Evolutionary conservation across 768 basidiomycete genomes (phyloP).

Genomic region (Infundibulicybe gibba): DNA sequence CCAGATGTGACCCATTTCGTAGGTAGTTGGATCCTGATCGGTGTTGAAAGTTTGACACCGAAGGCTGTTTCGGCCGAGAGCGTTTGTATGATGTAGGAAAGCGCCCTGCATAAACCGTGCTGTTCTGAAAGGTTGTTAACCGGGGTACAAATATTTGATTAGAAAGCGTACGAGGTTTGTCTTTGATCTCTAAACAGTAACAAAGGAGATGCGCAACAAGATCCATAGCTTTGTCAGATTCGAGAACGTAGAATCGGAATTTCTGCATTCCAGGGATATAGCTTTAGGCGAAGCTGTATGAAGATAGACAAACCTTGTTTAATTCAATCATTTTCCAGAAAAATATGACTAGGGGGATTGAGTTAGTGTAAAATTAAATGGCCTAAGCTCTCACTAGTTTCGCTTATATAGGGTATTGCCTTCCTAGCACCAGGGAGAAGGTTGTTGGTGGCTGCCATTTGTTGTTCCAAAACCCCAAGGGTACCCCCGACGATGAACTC

Average conservation of each 20-base stretch:
- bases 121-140: slow-evolving; percentile 52
- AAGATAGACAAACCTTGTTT: slow-evolving; percentile 65
- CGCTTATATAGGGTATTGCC: slow-evolving; percentile 77
- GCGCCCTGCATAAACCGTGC: slow-evolving; percentile 83
- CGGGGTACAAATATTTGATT: not conserved
- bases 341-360: slow-evolving; percentile 53
- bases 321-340: slow-evolving; percentile 92
- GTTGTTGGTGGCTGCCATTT: slow-evolving; percentile 69
- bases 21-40: slow-evolving; percentile 64
- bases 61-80: slow-evolving; percentile 84
- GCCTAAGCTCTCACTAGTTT: slow-evolving; percentile 58
- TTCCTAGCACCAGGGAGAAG: slow-evolving; percentile 84
- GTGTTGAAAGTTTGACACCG: slow-evolving; percentile 61
- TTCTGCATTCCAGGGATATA: slow-evolving; percentile 48
- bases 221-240: slow-evolving; percentile 77
- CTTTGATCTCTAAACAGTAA: slow-evolving; percentile 85
- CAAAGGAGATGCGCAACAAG: slow-evolving; percentile 76
- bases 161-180: slow-evolving; percentile 76
- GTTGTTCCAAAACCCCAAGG: slow-evolving; percentile 63
- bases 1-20: slow-evolving; percentile 75
- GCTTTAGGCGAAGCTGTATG: not conserved
- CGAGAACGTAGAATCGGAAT: slow-evolving; percentile 80
- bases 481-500: slow-evolving; percentile 79
- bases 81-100: slow-evolving; percentile 90
- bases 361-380: not conserved